A percentile compares a stretch with the other conserved stretches of the same genome.
Conservation (phyloP, 495 filamentous ascomycete genomes). For the Aspergillus coremiiformis region DNA sequence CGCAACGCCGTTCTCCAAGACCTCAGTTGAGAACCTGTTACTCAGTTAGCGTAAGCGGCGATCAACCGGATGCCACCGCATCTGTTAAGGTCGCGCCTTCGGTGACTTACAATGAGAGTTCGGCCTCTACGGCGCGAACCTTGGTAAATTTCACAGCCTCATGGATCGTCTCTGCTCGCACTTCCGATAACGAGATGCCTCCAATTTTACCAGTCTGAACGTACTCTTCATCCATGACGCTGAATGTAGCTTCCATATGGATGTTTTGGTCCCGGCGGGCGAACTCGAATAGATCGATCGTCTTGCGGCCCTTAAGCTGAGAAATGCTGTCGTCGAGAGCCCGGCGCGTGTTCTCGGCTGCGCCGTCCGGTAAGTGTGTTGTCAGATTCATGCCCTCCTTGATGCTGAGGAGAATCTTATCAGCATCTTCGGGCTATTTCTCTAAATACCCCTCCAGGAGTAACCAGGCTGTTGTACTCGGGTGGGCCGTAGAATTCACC, state of each 20-base stretch:
- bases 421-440: constrained; percentile 60
- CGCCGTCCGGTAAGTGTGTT: constrained; percentile 35
- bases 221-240: constrained; percentile 26
- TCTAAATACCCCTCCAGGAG: constrained; percentile 60
- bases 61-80: no score
- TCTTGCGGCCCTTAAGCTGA: constrained; percentile 59
- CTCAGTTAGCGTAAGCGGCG: constrained; percentile 13
- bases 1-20: constrained; percentile 59
- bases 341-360: constrained; percentile 41
- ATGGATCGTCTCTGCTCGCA: constrained; percentile 54
- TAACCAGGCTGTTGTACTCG: constrained; percentile 42
- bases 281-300: constrained; percentile 64
- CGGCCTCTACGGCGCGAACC: constrained; percentile 59
- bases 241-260: constrained; percentile 46
- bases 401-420: constrained; percentile 57
- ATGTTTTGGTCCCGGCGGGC: constrained; percentile 56
- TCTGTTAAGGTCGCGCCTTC: constrained; percentile 8
- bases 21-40: constrained; percentile 22
- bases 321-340: constrained; percentile 49
- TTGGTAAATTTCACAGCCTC: constrained; percentile 52
- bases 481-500: constrained; percentile 32
- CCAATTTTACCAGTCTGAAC: constrained; percentile 41
- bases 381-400: constrained; percentile 48
- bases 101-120: constrained; percentile 34
- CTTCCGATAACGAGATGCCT: constrained; percentile 60